Conservation (phyloP, 306 rosid species). For the Vicia sativa region DNA sequence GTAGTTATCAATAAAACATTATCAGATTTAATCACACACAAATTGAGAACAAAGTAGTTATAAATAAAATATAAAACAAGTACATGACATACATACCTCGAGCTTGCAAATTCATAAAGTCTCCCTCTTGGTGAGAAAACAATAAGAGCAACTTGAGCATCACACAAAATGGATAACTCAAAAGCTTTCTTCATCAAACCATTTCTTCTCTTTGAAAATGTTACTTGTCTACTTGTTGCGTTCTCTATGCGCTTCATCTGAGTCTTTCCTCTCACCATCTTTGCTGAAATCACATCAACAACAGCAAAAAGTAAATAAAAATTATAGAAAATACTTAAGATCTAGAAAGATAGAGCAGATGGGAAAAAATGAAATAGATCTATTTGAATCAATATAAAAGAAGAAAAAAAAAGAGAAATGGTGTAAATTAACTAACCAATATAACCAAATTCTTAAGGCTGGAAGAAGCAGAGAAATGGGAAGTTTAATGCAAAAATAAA, state of each 20-base stretch:
- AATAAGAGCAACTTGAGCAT: slow-evolving; percentile 57
- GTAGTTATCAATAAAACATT: neutral
- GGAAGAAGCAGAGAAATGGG: slow-evolving; percentile 7
- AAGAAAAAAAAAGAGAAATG: no score
- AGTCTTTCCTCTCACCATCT: slow-evolving; percentile 95
- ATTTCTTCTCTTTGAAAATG: slow-evolving; percentile 81
- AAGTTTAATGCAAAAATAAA: neutral
- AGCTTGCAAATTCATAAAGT: slow-evolving; percentile 53
- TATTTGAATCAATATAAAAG: slow-evolving; percentile 16
- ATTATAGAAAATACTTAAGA: neutral
- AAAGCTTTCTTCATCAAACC: slow-evolving; percentile 90
- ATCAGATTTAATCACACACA: neutral
- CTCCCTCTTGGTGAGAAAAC: slow-evolving; percentile 54
- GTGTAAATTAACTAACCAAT: no score
- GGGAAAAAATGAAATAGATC: slow-evolving; percentile 7
- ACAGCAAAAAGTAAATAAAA: no score
- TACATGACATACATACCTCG: slow-evolving; percentile 28
- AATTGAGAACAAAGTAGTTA: neutral
- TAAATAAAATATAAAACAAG: neutral
- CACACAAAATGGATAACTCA: slow-evolving; percentile 88
- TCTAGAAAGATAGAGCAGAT: neutral
- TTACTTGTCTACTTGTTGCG: slow-evolving; percentile 89
- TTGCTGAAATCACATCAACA: neutral
- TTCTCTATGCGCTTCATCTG: slow-evolving; percentile 86
- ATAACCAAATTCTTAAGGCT: neutral